Base-by-base conservation (phyloP, 495 filamentous ascomycete genomes). In the Glonium stellatum region DNA sequence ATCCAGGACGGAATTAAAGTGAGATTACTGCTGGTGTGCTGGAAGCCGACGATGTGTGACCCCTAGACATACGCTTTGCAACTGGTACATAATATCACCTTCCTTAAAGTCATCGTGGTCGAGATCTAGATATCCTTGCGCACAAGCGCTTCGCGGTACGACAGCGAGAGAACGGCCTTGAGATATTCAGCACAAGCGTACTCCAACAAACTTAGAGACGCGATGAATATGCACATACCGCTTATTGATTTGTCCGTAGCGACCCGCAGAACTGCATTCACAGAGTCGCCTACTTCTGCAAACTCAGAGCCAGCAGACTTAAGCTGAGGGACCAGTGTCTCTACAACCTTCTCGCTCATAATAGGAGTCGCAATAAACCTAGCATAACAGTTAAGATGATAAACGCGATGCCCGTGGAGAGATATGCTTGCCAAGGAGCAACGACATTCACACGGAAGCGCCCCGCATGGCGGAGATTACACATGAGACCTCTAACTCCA, bases 21-120 rank as follows among this genome's bases (percentile, higher is more conserved):
- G n/a, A n/a, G n/a, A n/a, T n/a, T n/a, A n/a, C n/a, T n/a, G n/a
- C n/a, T n/a, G n/a, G n/a, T n/a, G n/a, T n/a, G n/a, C n/a, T n/a
- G n/a, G n/a, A n/a, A n/a, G n/a, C n/a, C n/a, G n/a, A n/a, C 51
- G 36, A 15, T 39, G 47, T 11, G 15, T 50, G 3, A 21, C 23
- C 15, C 11, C 21, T 5, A 50, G 47, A 11, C 11, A 15, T 19
- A 50, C 22, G 12, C 23, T 21, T 50, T 50, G 47, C 47, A 15
- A 50, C n/a, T 18, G 12, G 11, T 23, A 12, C n/a, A 50, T 11
- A 23, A 50, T 18, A 19, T 57, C 52, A 18, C 25, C 27, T 34
- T 39, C 52, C 4, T 27, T n/a, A 39, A 34, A 54, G 25, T 54
- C 52, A 19, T 54, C 52, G 19, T 54, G n/a, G 21, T 54, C 15